Conservation (phyloP, 176 grass and related monocot species). For the Oryza rufipogon region DNA sequence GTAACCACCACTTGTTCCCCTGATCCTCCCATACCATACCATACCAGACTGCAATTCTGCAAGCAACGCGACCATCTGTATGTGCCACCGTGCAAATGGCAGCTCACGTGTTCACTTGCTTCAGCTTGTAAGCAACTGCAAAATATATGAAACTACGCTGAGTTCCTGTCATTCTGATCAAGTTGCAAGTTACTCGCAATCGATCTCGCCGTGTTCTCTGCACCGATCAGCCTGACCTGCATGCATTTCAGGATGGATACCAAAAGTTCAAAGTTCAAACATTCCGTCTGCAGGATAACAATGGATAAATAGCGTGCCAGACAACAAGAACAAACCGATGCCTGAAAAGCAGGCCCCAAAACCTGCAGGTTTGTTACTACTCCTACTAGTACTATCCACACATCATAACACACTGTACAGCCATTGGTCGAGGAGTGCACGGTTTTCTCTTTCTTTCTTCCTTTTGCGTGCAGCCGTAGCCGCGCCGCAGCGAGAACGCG, state of each 20-base stretch:
- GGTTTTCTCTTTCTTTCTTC: no score
- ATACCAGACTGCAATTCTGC: neutral
- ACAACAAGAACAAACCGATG: neutral
- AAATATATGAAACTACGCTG: neutral
- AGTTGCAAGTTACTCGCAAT: neutral
- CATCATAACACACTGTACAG: no score
- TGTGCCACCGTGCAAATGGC: neutral
- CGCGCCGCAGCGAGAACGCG: no score
- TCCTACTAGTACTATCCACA: no score
- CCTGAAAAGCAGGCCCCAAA: conserved; percentile 23
- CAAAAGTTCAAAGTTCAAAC: conserved; percentile 18
- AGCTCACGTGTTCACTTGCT: neutral
- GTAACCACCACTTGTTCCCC: neutral
- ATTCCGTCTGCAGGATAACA: conserved; percentile 23
- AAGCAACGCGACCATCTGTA: no score
- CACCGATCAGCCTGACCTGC: neutral
- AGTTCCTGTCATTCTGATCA: no score
- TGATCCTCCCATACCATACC: neutral
- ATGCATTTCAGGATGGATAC: neutral
- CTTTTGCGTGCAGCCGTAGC: no score
- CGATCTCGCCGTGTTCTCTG: neutral
- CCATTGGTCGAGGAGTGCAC: no score
- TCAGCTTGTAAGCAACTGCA: neutral
- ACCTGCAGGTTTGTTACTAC: neutral
- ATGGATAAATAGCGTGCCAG: neutral